Evolutionary conservation across 176 grass and related monocot genomes (phyloP), one percentile per base, ranked within the genome.

Genomic region (Lolium perenne): DNA sequence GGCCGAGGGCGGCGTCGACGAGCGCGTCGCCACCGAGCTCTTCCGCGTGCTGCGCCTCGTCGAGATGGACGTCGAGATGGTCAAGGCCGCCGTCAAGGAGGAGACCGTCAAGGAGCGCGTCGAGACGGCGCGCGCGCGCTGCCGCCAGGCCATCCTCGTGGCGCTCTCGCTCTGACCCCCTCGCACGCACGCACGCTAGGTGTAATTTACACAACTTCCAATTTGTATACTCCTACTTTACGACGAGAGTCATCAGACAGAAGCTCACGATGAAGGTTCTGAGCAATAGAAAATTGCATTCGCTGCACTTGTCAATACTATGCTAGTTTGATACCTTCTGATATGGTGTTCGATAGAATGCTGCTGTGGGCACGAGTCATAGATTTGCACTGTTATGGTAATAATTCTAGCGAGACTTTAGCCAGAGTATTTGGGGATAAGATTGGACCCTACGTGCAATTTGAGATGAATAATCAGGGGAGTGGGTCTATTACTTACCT

Each of bases 51-150:
- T 98, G 43, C 85, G 85, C 3, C 93, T 94, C 16, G 86, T 95
- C 25, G 96, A 98, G 86, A 92, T 95, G 93, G 92, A 92, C 78
- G 87, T 92, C 2, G 96, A 91, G 93, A 98, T 98, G 93, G 90
- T 98, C 10, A 95, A 92, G 90, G 96, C 93, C 13, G 90, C 96
- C 64, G 86, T 92, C 17, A 98, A 98, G 91, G 93, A 98, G 81
- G 93, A 98, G 25, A 98, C 91, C 29, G 78, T 95, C 7, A 93
- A 85, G 86, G 88, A 95, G 71, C 90, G 92, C 63, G 77, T 98
- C 77, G 93, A 95, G 86, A 92, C 84, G 9, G 93, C 96, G 17
- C 86, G 84, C 48, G 96, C 93, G 0, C 83, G 91, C 0, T 95
- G 93, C 84, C 90, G 88, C 16, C 93, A 94, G 86, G 96, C 96